Percentiles rank a stretch among this genome's conserved stretches.
Conservation (phyloP, 331 rosid genomes). For the Cucumis variabilis region DNA sequence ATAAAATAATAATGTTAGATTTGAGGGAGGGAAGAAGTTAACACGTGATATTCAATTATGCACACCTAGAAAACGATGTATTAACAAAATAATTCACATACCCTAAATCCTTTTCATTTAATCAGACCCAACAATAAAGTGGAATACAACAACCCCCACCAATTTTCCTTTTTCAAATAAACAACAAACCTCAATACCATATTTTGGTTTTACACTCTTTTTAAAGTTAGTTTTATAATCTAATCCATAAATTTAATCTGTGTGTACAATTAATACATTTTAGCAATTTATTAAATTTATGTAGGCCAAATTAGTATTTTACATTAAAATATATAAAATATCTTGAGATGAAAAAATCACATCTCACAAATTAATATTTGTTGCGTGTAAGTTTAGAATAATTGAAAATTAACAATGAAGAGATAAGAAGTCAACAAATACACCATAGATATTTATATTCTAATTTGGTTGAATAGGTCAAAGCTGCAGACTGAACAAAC, state of each 20-base stretch:
- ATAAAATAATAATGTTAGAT: neutral
- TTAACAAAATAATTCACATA: neutral
- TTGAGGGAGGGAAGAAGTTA: neutral
- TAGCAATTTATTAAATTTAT: too few species aligned
- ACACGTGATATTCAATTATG: neutral
- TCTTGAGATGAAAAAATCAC: neutral
- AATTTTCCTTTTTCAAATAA: neutral
- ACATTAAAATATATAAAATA: neutral
- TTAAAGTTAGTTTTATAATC: too few species aligned
- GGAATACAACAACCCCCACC: constrained; percentile 16
- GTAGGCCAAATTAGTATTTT: too few species aligned
- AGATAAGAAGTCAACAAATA: neutral
- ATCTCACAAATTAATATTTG: neutral
- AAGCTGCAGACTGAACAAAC: neutral
- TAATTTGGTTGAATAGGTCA: constrained; percentile 10
- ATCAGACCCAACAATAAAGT: neutral
- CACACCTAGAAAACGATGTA: neutral
- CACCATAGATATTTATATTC: neutral
- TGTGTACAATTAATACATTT: too few species aligned
- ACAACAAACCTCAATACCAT: neutral
- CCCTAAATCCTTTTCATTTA: neutral
- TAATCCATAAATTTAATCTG: too few species aligned
- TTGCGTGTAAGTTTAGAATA: constrained; percentile 19
- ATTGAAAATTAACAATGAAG: neutral
- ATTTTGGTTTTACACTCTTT: too few species aligned